These are phyloP conservation scores for Penicillium daleae DNA, from an alignment of 495 filamentous ascomycete species.

Conservation along the genomic window DNA sequence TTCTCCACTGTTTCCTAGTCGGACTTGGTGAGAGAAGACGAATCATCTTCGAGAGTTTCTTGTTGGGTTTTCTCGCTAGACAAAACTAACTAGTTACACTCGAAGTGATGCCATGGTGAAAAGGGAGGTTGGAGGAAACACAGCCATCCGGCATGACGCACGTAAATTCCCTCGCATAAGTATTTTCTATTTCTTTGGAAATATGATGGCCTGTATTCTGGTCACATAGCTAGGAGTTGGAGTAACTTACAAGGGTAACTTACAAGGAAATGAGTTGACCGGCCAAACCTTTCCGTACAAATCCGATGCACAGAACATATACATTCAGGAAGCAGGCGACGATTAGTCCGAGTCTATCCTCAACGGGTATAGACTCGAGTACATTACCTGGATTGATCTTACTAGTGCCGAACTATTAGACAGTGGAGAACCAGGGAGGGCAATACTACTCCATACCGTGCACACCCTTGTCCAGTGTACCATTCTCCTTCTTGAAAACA, in stretches of 20 bases:
- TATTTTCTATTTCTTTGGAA: not conserved
- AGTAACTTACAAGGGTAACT: not conserved
- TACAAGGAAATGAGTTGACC: no score
- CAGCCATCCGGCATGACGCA: not conserved
- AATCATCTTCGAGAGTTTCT: not conserved
- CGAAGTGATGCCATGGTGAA: not conserved
- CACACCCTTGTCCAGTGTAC: conserved; percentile 1
- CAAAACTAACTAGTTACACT: not conserved
- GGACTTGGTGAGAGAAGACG: not conserved
- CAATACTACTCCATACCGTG: no score
- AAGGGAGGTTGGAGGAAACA: not conserved
- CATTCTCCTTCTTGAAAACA: not conserved
- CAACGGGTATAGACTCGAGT: no score
- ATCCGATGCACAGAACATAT: not conserved
- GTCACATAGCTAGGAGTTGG: not conserved
- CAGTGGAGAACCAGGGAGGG: no score
- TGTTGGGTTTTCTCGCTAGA: not conserved
- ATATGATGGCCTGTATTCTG: not conserved
- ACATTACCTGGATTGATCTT: not conserved
- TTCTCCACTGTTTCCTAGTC: not conserved
- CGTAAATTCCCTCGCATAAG: not conserved
- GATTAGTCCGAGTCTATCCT: not conserved
- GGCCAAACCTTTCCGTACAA: not conserved
- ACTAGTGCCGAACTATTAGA: no score
- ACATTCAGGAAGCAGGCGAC: not conserved